phyloP scores from a whole-genome alignment of 2,329 filamentous ascomycete genomes.

The Verticillium alfalfae region DNA sequence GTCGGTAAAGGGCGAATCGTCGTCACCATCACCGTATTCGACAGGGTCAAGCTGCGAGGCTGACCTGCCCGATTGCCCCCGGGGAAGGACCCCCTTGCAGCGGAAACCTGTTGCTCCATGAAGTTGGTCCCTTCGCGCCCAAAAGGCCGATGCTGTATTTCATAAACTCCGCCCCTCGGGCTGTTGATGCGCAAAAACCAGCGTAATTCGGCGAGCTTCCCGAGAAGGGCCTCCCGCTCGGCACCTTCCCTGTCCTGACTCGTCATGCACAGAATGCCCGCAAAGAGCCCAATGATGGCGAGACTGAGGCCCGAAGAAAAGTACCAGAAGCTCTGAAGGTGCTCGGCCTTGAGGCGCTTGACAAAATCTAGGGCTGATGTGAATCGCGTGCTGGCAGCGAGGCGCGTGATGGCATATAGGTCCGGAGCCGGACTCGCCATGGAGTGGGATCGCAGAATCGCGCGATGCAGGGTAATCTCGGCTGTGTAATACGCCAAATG shows the following conservation, averaged over 20 bases:
- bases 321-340: constrained; percentile 35
- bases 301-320: constrained; percentile 23
- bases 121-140: constrained; percentile 6
- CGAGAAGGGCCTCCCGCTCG: constrained; percentile 4
- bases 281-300: constrained; percentile 23
- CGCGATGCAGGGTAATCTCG: constrained; percentile 35
- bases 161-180: constrained; percentile 9
- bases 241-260: constrained; percentile 2
- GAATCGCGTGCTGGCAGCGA: constrained; percentile 21
- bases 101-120: constrained; percentile 4
- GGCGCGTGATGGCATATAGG: constrained; percentile 7
- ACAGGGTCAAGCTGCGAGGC: neutral
- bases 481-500: constrained; percentile 36
- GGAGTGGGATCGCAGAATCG: constrained; percentile 27
- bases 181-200: constrained; percentile 10
- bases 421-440: constrained; percentile 1
- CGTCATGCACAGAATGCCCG: constrained; percentile 17
- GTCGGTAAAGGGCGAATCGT: neutral
- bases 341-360: constrained; percentile 26
- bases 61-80: neutral
- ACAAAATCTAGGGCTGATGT: constrained; percentile 27
- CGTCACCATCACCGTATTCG: neutral
- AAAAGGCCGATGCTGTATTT: constrained; percentile 7
- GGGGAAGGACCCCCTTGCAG: neutral
- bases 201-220: constrained; percentile 10